These are phyloP conservation scores for Jatropha podagrica DNA, from an alignment of 441 rosid species.

Conservation along the genomic window DNA sequence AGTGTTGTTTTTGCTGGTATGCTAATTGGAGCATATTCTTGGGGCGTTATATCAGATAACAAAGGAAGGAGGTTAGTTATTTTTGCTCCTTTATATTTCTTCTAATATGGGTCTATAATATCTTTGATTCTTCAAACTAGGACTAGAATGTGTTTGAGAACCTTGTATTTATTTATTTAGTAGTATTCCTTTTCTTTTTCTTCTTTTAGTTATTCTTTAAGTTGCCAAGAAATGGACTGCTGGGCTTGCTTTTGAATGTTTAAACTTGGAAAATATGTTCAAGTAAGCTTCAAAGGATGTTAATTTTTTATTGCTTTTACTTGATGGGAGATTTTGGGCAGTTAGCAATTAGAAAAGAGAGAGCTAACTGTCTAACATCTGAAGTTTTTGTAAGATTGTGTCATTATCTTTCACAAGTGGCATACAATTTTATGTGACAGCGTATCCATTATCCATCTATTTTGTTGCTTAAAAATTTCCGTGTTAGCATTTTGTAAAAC, in stretches of 20 bases:
- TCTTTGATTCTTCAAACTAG: neutral
- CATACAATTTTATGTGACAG: too few relatives aligned
- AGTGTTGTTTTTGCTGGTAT: conserved; percentile 57
- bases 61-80: conserved; percentile 49
- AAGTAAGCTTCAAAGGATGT: too few relatives aligned
- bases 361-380: neutral
- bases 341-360: neutral
- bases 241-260: too few relatives aligned
- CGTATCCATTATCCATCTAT: too few relatives aligned
- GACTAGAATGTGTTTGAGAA: neutral
- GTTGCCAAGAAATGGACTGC: neutral
- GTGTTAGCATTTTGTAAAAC: neutral
- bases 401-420: too few relatives aligned
- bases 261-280: too few relatives aligned
- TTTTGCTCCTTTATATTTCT: neutral
- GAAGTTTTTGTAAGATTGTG: neutral
- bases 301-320: neutral
- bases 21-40: conserved; percentile 62
- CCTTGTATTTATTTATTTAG: neutral
- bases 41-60: conserved; percentile 60
- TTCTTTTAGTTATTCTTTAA: neutral
- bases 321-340: neutral
- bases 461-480: neutral
- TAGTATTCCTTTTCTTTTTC: neutral
- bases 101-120: neutral